Evolutionary conservation across 108 stramenopile genomes (phyloP), one percentile per base, ranked within the genome.

Genomic region (Cyclotella atomus): DNA sequence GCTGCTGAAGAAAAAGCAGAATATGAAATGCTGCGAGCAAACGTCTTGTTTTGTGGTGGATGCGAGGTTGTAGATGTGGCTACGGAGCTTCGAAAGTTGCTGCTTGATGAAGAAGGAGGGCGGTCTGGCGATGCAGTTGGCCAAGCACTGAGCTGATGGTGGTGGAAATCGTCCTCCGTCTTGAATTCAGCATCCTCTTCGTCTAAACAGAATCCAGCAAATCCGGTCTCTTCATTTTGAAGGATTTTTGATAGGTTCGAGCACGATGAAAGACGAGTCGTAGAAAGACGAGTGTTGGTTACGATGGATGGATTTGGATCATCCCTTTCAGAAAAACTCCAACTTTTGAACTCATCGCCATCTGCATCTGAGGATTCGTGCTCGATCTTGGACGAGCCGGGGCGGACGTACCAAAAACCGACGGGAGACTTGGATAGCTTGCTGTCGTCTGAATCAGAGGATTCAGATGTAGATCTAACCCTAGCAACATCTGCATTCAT

Each of bases 341-440:
- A 76, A 17, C 70, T 60, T 20, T 52, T 67, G 14, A 68, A 64
- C 38, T 82, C 81, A 47, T 73, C 71, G 33, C 65, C 77, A 0
- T 77, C 80, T 28, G 64, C 46, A 33, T 70, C 70, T 14, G 38
- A 25, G 3, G 29, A 12, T 1, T 57, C 56, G 56, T 57, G 28
- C 32, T 30, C 29, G 46, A 77, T 16, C 33, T 55, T 56, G n/a
- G 78, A 71, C 41, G 78, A 71, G 45, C 84, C 82, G 24, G 84
- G 84, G 55, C 71, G 80, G 38, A 82, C 77, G 19, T 73, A 52
- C 84, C 84, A 87, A 56, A 87, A 79, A 25, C 81, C 83, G 45
- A 68, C 70, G 14, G 81, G 76, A 21, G 81, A 82, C 53, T 63
- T 77, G n/a, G 76, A 77, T 21, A 76, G 44, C 10, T 70, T 63